These are phyloP conservation scores for Oenanthe sinensis DNA, from an alignment of 129 eudicot genomes.

Conservation along the genomic window DNA sequence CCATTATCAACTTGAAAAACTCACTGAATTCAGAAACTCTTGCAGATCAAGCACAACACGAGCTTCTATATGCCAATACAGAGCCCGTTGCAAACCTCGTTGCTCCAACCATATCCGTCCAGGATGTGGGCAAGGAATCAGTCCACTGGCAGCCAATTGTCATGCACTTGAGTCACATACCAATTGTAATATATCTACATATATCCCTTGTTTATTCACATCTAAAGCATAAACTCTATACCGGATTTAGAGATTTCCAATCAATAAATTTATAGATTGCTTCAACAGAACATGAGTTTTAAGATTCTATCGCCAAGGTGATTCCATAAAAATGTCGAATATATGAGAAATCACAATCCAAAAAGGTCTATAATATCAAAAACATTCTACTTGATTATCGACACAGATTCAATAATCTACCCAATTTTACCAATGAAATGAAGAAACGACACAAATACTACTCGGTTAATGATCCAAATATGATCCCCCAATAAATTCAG, in stretches of 20 bases:
- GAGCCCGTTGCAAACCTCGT: slow-evolving; percentile 83
- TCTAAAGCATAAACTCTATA: background rate
- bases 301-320: background rate
- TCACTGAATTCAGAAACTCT: slow-evolving; percentile 70
- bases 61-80: slow-evolving; percentile 96
- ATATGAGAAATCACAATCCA: too few species aligned
- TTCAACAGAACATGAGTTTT: background rate
- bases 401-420: background rate
- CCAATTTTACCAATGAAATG: background rate
- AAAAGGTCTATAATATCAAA: too few species aligned
- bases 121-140: slow-evolving; percentile 85
- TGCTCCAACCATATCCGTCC: slow-evolving; percentile 98
- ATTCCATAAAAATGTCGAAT: background rate
- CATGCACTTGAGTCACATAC: background rate
- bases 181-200: background rate
- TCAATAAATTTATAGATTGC: background rate
- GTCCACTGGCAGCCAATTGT: slow-evolving; percentile 38
- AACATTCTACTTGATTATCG: background rate
- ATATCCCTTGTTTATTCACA: background rate
- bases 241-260: background rate
- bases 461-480: too few species aligned
- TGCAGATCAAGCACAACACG: slow-evolving; percentile 94
- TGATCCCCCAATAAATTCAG: too few species aligned
- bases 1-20: slow-evolving; percentile 17
- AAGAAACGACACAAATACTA: background rate